Percentiles rank a stretch among this genome's conserved stretches.
phyloP scores from a whole-genome alignment of 257 asterid species.

The Cinchona pubescens region DNA sequence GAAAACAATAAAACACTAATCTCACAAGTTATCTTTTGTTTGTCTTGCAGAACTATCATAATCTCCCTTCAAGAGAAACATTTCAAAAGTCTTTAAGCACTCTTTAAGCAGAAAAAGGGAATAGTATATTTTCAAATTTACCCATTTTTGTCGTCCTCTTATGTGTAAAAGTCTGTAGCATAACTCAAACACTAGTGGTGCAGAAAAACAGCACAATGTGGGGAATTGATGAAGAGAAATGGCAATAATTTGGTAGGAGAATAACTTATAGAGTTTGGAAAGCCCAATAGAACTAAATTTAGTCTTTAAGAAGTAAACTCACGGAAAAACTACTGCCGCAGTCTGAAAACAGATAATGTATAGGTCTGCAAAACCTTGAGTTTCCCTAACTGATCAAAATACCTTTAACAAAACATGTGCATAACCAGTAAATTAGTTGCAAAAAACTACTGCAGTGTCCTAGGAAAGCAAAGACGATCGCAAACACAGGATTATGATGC shows the following conservation, averaged over 20 bases:
- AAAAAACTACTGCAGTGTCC: neutral
- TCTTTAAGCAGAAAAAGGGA: neutral
- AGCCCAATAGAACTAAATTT: neutral
- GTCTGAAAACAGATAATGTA: neutral
- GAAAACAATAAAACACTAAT: neutral
- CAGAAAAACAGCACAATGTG: neutral
- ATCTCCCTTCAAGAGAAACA: neutral
- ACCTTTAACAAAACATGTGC: neutral
- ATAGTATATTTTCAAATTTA: neutral
- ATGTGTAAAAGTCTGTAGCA: neutral
- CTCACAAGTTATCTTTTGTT: neutral
- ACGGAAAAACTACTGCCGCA: neutral
- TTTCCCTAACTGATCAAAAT: neutral
- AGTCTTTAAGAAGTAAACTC: neutral
- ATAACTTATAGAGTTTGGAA: neutral
- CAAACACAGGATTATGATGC: neutral
- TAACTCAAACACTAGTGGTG: neutral
- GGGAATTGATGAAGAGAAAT: neutral
- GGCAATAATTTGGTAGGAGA: neutral
- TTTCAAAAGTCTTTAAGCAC: neutral
- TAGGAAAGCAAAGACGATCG: neutral
- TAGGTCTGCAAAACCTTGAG: neutral
- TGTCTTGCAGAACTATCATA: neutral
- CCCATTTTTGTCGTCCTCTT: neutral
- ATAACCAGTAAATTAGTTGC: neutral